Conservation (phyloP, 2,329 filamentous ascomycete species). For the Trichoderma arundinaceum region DNA sequence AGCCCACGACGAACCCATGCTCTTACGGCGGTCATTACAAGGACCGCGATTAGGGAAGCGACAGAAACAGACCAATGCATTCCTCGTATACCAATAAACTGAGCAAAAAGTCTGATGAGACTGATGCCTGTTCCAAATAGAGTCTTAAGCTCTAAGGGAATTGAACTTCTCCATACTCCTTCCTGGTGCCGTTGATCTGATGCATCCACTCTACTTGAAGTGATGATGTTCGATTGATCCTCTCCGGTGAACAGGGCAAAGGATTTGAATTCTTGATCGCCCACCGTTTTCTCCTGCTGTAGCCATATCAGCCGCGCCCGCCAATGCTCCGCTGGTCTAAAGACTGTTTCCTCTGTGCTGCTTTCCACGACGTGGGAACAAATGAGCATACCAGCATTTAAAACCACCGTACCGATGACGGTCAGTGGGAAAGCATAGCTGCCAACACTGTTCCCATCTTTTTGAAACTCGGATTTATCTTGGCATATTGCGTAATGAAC, state of each 20-base stretch:
- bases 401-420: slow-evolving; percentile 37
- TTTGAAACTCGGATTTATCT: neutral
- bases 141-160: neutral
- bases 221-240: neutral
- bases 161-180: neutral
- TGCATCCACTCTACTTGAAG: slow-evolving; percentile 1
- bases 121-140: slow-evolving; percentile 31
- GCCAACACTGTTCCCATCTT: slow-evolving; percentile 20
- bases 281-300: slow-evolving; percentile 33
- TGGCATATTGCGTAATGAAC: neutral
- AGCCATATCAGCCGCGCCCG: slow-evolving; percentile 39
- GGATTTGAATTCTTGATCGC: slow-evolving; percentile 22
- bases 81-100: slow-evolving; percentile 38
- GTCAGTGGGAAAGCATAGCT: slow-evolving; percentile 39
- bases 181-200: neutral
- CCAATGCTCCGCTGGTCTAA: slow-evolving; percentile 9
- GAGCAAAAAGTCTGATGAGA: slow-evolving; percentile 39
- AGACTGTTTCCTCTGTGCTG: slow-evolving; percentile 40
- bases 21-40: slow-evolving; percentile 5
- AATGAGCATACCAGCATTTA: slow-evolving; percentile 40
- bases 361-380: slow-evolving; percentile 43
- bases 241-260: neutral
- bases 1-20: slow-evolving; percentile 14
- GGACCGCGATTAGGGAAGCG: neutral
- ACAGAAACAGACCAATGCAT: slow-evolving; percentile 13